These are phyloP conservation scores for Zygosaccharomyces rouxii DNA, from an alignment of 805 yeast genomes.

Conservation along the genomic window DNA sequence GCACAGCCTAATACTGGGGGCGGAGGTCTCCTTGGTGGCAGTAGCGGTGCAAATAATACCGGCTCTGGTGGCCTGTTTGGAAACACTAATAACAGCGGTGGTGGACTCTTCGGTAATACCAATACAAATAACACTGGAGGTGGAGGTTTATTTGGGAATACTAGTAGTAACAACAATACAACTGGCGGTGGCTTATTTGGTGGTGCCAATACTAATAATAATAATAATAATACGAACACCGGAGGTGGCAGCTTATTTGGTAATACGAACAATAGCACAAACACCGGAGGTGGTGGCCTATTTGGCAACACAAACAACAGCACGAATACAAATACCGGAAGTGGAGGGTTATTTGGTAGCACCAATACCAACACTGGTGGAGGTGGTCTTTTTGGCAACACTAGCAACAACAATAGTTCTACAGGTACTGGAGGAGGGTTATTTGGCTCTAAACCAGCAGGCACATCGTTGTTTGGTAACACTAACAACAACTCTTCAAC, in stretches of 20 bases:
- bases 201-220: conserved; percentile 10
- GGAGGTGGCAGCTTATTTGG: conserved; percentile 32
- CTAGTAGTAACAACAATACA: conserved; percentile 14
- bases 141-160: conserved; percentile 34
- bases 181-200: conserved; percentile 26
- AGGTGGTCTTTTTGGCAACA: conserved; percentile 34
- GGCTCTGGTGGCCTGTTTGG: conserved; percentile 7
- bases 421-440: conserved; percentile 31
- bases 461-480: conserved; percentile 24
- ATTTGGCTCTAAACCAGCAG: conserved; percentile 32
- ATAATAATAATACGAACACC: conserved; percentile 5
- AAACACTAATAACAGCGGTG: conserved; percentile 9
- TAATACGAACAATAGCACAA: conserved; percentile 9
- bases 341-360: conserved; percentile 31
- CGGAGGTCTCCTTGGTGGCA: conserved; percentile 40
- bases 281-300: conserved; percentile 27
- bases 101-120: conserved; percentile 27
- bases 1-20: conserved; percentile 24
- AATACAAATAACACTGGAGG: conserved; percentile 15
- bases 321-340: conserved; percentile 14
- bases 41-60: conserved; percentile 23
- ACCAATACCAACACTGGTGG: conserved; percentile 12
- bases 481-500: conserved; percentile 7
- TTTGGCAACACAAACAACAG: conserved; percentile 28
- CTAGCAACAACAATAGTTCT: conserved; percentile 12